phyloP scores from a whole-genome alignment of 768 basidiomycete species.

The Dictyophora rubrovolvata region DNA sequence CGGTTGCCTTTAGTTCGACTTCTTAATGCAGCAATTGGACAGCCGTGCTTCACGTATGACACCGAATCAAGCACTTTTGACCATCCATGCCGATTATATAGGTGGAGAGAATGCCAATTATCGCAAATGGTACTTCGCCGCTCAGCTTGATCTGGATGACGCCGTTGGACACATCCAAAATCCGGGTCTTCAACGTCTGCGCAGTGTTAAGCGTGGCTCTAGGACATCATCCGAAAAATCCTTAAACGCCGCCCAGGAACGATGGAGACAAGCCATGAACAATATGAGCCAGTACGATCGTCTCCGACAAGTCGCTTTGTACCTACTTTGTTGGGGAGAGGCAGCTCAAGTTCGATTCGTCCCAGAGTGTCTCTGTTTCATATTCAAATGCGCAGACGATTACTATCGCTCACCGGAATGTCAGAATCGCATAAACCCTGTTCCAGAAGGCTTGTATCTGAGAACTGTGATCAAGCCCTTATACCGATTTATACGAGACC shows the following conservation, averaged over 20 bases:
- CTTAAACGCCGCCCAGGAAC: slow-evolving; percentile 73
- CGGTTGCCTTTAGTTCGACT: slow-evolving; percentile 64
- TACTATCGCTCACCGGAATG: slow-evolving; percentile 99
- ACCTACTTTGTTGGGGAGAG: slow-evolving; percentile 95
- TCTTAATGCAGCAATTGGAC: slow-evolving; percentile 94
- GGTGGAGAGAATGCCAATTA: slow-evolving; percentile 98
- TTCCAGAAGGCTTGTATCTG: slow-evolving; percentile 92
- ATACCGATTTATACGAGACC: slow-evolving; percentile 94
- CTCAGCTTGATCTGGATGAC: slow-evolving; percentile 96
- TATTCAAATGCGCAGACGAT: slow-evolving; percentile 99
- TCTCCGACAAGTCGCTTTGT: slow-evolving; percentile 90
- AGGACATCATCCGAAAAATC: slow-evolving; percentile 50
- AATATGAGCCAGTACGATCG: slow-evolving; percentile 98
- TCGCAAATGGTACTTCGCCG: slow-evolving; percentile 99
- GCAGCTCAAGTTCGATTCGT: slow-evolving; percentile 95
- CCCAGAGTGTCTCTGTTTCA: slow-evolving; percentile 96
- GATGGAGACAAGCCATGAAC: slow-evolving; percentile 98
- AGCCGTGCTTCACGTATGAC: slow-evolving; percentile 96
- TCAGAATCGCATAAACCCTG: slow-evolving; percentile 82
- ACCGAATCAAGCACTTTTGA: slow-evolving; percentile 88
- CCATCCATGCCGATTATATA: slow-evolving; percentile 97
- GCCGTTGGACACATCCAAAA: slow-evolving; percentile 90
- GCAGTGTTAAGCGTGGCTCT: slow-evolving; percentile 52
- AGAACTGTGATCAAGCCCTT: slow-evolving; percentile 85
- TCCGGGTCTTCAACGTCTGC: slow-evolving; percentile 78